These are phyloP conservation scores for Globomyces pollinis-pini DNA, from an alignment of 192 early-diverging fungal genomes.

Conservation along the genomic window DNA sequence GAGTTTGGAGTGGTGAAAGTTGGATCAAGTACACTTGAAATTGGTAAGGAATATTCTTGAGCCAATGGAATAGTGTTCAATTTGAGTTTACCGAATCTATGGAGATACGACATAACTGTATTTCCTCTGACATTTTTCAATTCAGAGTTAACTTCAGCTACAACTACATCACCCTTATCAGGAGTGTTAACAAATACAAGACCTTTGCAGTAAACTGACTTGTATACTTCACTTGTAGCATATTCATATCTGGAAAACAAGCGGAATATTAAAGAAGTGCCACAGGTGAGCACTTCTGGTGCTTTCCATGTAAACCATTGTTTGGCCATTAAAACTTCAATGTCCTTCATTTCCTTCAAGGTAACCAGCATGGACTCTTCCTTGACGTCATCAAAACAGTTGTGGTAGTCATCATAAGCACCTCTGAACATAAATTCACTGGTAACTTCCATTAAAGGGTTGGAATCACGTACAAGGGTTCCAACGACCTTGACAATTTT, in stretches of 20 bases:
- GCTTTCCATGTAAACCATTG: conserved; percentile 76
- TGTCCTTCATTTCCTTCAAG: conserved; percentile 70
- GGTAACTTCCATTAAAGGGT: conserved; percentile 77
- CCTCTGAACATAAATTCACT: conserved; percentile 91
- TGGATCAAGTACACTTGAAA: conserved; percentile 76
- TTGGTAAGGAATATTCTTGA: conserved; percentile 78
- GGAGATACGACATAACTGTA: conserved; percentile 81
- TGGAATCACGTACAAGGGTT: conserved; percentile 37
- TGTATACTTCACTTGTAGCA: conserved; percentile 53
- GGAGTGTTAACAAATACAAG: conserved; percentile 38
- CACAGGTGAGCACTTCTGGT: conserved; percentile 52
- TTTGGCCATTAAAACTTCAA: conserved; percentile 84
- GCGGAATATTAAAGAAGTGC: conserved; percentile 61
- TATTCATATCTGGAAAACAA: conserved; percentile 36
- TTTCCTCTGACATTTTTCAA: conserved; percentile 71
- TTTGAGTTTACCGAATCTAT: conserved; percentile 65
- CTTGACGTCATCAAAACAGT: conserved; percentile 75
- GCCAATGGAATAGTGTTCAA: conserved; percentile 19
- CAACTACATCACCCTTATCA: conserved; percentile 46
- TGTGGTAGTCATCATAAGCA: conserved; percentile 75
- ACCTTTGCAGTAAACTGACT: conserved; percentile 62
- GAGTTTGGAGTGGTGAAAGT: conserved; percentile 75
- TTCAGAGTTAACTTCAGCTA: conserved; percentile 74
- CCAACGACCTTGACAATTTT: conserved; percentile 89
- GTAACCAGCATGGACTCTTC: conserved; percentile 73